Conservation (phyloP, 108 stramenopile species). For the Discostella stelligeroides region DNA sequence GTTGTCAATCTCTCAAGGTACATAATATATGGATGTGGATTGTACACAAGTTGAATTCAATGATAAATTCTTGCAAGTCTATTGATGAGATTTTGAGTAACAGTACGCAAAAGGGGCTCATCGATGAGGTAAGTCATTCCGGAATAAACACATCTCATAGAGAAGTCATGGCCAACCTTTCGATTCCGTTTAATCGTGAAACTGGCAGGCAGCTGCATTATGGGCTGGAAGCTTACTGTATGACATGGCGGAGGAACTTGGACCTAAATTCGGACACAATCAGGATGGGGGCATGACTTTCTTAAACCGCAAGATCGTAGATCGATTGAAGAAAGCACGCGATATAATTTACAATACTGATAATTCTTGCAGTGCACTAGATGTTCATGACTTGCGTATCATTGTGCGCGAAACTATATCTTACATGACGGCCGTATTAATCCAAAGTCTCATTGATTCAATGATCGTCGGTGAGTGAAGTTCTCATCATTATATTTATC, state of each 20-base stretch:
- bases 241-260: slow-evolving; percentile 68
- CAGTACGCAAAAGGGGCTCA: slow-evolving; percentile 54
- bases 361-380: slow-evolving; percentile 50
- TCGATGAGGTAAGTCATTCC: slow-evolving; percentile 47
- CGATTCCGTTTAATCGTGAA: not conserved
- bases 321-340: slow-evolving; percentile 73
- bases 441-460: slow-evolving; percentile 69
- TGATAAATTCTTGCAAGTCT: slow-evolving; percentile 58
- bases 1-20: slow-evolving; percentile 34
- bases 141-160: not conserved
- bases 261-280: slow-evolving; percentile 48
- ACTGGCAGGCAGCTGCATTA: slow-evolving; percentile 58
- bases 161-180: not conserved
- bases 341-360: slow-evolving; percentile 57
- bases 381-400: slow-evolving; percentile 44
- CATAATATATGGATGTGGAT: slow-evolving; percentile 85
- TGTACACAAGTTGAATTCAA: slow-evolving; percentile 62
- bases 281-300: slow-evolving; percentile 61
- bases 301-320: slow-evolving; percentile 73
- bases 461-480: slow-evolving; percentile 41
- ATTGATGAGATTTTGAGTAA: too few species aligned
- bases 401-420: slow-evolving; percentile 69
- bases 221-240: slow-evolving; percentile 77
- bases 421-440: slow-evolving; percentile 71
- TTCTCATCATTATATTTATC: not conserved